Evolutionary conservation across 2,329 filamentous ascomycete species (phyloP).

Genomic region (Penicillium fuscoglaucum): DNA sequence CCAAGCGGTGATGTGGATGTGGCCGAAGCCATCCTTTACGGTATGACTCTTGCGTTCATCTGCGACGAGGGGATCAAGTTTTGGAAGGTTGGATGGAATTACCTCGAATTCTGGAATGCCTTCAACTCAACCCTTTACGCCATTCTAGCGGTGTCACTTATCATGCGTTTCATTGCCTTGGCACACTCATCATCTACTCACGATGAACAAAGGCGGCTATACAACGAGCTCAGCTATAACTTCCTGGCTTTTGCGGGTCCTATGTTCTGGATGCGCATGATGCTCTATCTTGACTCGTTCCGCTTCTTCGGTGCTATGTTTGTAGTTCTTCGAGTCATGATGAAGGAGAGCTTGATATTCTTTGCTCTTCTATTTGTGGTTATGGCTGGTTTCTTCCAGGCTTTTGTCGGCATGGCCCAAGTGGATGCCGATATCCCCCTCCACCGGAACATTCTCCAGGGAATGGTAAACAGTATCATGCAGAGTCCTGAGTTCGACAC

Average conservation of each 20-base stretch:
- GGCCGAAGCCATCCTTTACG: conserved; percentile 79
- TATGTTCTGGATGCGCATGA: conserved; percentile 92
- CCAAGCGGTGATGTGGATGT: conserved; percentile 76
- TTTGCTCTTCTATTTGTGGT: conserved; percentile 87
- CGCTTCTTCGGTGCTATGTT: conserved; percentile 98
- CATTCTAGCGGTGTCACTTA: conserved; percentile 74
- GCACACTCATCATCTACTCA: conserved; percentile 56
- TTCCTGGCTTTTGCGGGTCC: conserved; percentile 90
- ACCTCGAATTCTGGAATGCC: conserved; percentile 94
- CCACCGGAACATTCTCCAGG: conserved; percentile 48
- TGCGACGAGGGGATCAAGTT: conserved; percentile 86
- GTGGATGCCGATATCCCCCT: conserved; percentile 66
- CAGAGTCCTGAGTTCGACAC: conserved; percentile 85
- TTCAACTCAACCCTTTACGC: conserved; percentile 85
- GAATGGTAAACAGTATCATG: conserved; percentile 84
- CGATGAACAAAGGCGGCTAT: conserved; percentile 56
- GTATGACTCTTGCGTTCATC: conserved; percentile 89
- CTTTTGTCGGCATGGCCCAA: conserved; percentile 87
- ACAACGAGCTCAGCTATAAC: conserved; percentile 86
- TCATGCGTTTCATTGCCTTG: conserved; percentile 76
- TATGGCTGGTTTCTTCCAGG: conserved; percentile 78
- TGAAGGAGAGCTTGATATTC: conserved; percentile 93
- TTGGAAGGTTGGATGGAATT: conserved; percentile 89
- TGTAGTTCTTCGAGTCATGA: conserved; percentile 92
- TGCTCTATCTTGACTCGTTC: conserved; percentile 90